These are phyloP conservation scores for Vitellaria paradoxa DNA, from an alignment of 179 eudicot species.

Conservation along the genomic window DNA sequence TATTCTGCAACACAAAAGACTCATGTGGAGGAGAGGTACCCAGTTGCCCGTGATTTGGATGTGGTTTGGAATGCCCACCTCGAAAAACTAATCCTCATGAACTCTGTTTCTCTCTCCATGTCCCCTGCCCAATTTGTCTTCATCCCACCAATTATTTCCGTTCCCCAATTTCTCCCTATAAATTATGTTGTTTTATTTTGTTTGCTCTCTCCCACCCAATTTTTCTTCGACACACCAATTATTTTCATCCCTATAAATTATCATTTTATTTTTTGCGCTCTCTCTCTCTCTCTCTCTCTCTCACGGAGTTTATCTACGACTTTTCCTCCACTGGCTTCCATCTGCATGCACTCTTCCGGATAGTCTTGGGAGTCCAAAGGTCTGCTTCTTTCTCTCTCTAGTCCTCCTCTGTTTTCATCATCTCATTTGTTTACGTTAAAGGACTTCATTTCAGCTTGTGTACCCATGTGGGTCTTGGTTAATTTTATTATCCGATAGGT, in stretches of 20 bases:
- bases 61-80: conserved; percentile 21
- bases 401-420: too few species aligned
- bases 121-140: conserved; percentile 17
- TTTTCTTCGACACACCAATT: too few species aligned
- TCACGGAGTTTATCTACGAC: neutral
- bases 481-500: too few species aligned
- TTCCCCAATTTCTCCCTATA: too few species aligned
- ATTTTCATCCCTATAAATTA: too few species aligned
- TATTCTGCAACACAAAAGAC: conserved; percentile 29
- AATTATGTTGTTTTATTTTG: too few species aligned
- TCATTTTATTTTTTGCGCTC: too few species aligned
- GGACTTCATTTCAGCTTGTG: too few species aligned
- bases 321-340: too few species aligned
- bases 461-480: neutral
- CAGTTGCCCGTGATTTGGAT: conserved; percentile 33
- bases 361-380: conserved; percentile 16
- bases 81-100: conserved; percentile 13
- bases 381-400: conserved; percentile 8
- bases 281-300: too few species aligned
- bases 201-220: too few species aligned
- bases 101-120: neutral
- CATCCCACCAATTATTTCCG: neutral
- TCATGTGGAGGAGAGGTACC: conserved; percentile 35
- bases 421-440: too few species aligned
- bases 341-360: neutral